These are phyloP conservation scores for Gracilariopsis chorda DNA, from an alignment of 23 red algal genomes.

Conservation along the genomic window DNA sequence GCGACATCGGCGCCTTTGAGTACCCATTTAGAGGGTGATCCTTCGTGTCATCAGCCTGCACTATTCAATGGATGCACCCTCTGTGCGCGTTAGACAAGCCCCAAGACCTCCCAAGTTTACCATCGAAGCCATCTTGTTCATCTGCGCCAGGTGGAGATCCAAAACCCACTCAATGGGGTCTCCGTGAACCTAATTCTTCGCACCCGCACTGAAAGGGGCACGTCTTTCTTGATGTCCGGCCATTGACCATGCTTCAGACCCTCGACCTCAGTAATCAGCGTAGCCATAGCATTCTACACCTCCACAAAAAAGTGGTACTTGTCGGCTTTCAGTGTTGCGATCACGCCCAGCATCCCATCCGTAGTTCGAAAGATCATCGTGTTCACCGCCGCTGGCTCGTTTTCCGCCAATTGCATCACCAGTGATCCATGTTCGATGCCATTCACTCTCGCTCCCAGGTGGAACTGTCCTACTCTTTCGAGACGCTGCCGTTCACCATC, in stretches of 20 bases:
- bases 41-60: slow-evolving; percentile 55
- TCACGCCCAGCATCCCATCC: slow-evolving; percentile 85
- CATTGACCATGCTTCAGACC: slow-evolving; percentile 89
- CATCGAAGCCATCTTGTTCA: slow-evolving; percentile 70
- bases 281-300: slow-evolving; percentile 83
- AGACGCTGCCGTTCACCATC: slow-evolving; percentile 79
- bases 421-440: slow-evolving; percentile 77
- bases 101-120: slow-evolving; percentile 77
- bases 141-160: slow-evolving; percentile 79
- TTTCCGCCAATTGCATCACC: slow-evolving; percentile 76
- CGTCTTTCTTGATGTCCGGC: slow-evolving; percentile 60
- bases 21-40: no score
- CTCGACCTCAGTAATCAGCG: slow-evolving; percentile 76
- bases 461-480: slow-evolving; percentile 79
- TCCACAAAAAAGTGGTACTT: slow-evolving; percentile 73
- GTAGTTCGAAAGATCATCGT: slow-evolving; percentile 82
- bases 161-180: slow-evolving; percentile 93
- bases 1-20: no score
- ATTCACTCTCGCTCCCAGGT: slow-evolving; percentile 89
- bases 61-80: slow-evolving; percentile 82
- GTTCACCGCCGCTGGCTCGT: slow-evolving; percentile 33
- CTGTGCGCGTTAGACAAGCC: slow-evolving; percentile 73
- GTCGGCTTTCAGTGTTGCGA: slow-evolving; percentile 68
- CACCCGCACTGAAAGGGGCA: slow-evolving; percentile 28
- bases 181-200: slow-evolving; percentile 83